Conservation (phyloP, 768 basidiomycete species). For the Suillus lakei region DNA sequence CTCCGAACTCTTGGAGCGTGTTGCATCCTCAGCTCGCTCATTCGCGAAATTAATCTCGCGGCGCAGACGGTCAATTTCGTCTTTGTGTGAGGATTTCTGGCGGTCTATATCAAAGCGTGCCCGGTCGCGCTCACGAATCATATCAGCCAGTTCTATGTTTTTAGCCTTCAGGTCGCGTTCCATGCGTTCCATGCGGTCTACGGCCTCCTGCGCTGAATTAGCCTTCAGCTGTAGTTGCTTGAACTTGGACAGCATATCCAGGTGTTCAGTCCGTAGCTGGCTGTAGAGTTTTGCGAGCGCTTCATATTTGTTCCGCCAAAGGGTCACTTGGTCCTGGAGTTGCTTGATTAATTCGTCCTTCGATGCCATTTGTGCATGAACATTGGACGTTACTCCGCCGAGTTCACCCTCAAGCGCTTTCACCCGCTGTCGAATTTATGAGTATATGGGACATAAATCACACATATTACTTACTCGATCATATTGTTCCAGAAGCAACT, state of each 20-base stretch:
- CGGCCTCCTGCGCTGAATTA: slow-evolving; percentile 96
- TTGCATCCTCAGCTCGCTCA: slow-evolving; percentile 95
- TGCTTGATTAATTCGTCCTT: slow-evolving; percentile 97
- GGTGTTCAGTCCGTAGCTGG: slow-evolving; percentile 94
- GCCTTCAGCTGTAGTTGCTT: slow-evolving; percentile 98
- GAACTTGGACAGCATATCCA: slow-evolving; percentile 96
- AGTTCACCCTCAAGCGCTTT: slow-evolving; percentile 95
- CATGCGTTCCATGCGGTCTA: slow-evolving; percentile 99
- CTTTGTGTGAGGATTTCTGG: slow-evolving; percentile 91
- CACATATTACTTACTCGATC: slow-evolving; percentile 66
- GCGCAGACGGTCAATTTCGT: slow-evolving; percentile 90
- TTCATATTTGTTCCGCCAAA: slow-evolving; percentile 99
- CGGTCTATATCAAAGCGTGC: slow-evolving; percentile 96
- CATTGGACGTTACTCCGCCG: slow-evolving; percentile 69
- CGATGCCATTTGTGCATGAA: slow-evolving; percentile 82
- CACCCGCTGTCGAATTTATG: slow-evolving; percentile 66
- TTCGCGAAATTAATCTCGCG: slow-evolving; percentile 95
- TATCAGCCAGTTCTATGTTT: slow-evolving; percentile 97
- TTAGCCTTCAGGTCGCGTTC: slow-evolving; percentile 98
- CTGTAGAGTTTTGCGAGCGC: slow-evolving; percentile 98
- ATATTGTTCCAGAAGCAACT: slow-evolving; percentile 96
- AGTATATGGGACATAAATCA: slow-evolving; percentile 9
- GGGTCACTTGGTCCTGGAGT: slow-evolving; percentile 92
- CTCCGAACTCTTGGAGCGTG: slow-evolving; percentile 91
- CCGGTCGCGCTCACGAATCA: slow-evolving; percentile 96